Percentiles rank a stretch among this genome's conserved stretches.
Evolutionary conservation across 1,284 basidiomycete genomes (phyloP).

Genomic region (Pholiota adiposa): DNA sequence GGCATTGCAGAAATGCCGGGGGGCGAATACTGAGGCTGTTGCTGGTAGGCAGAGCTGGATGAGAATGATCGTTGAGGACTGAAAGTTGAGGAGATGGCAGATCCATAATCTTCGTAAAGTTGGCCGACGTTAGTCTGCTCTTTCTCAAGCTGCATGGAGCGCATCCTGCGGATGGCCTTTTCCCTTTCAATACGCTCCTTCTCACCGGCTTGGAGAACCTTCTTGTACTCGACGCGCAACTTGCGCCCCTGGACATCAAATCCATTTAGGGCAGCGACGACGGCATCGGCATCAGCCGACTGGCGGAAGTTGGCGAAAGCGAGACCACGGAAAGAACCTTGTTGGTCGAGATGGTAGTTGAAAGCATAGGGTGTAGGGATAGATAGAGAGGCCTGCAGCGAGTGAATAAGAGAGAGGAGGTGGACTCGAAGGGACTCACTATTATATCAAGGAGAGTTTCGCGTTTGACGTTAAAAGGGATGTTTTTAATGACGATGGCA

Average conservation of each 20-base stretch:
- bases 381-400: constrained; percentile 78
- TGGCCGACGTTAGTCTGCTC: constrained; percentile 53
- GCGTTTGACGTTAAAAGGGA: constrained; percentile 96
- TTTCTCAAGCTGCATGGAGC: constrained; percentile 92
- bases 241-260: constrained; percentile 99
- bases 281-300: constrained; percentile 90
- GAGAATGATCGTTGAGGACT: constrained; percentile 70
- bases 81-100: constrained; percentile 53
- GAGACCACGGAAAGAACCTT: constrained; percentile 94
- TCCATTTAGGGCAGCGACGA: constrained; percentile 93
- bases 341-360: constrained; percentile 97
- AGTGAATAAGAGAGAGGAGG: constrained; percentile 20
- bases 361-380: constrained; percentile 99
- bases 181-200: constrained; percentile 99
- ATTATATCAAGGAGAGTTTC: constrained; percentile 97
- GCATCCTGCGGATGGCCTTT: constrained; percentile 98
- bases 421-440: constrained; percentile 51
- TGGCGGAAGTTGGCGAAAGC: constrained; percentile 99
- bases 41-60: constrained; percentile 59
- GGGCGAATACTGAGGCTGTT: constrained; percentile 60
- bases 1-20: constrained; percentile 60
- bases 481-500: constrained; percentile 99
- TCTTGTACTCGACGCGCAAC: constrained; percentile 98
- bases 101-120: constrained; percentile 74
- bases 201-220: constrained; percentile 97